Base-by-base conservation (phyloP, 345 rosid species). In the Acer saccharum region DNA sequence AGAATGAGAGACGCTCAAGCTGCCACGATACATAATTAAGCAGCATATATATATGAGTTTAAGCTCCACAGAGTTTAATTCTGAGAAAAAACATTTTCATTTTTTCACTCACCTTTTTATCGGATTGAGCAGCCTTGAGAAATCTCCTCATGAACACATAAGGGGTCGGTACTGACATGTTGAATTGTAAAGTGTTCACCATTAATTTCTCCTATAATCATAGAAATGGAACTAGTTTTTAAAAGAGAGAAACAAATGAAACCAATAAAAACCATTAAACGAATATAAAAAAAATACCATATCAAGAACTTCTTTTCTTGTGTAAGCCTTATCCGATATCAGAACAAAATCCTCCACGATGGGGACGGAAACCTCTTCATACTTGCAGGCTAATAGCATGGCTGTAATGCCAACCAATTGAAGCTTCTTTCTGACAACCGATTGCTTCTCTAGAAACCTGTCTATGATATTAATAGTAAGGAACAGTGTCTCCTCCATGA, bases 301-400 rank as follows among this genome's bases (percentile, higher is more conserved):
- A 66, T 90, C 89, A 46, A 93, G 83, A 67, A 93, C 86, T 70
- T 93, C 95, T 64, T 81, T 81, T 17, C 92, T 87, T 44, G 88
- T 87, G 70, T 96, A 96, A 66, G 99, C 97, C 78, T 84, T 96
- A 74, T 96, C 99, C 2, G 99, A 91, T 72, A 96, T 91, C 39
- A 91, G 86, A 66, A 96, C 87, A 68, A 96, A 80, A 83, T 96
- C 99, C 46, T 86, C 94, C 11, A 96, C 97, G 17, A 90, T 85
- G 48, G 98, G 99, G 72, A 96, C 95, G 0, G 97, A 88, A 73
- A 96, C 97, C 86, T 96, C 99, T 83, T 96, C 99, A 13, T 96
- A 96, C 81, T 96, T 96, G 90, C 98, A 96, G 25, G 99, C 99
- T 75, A 94, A 77, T 10, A 96, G 91, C 95, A 91, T 87, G 61